phyloP scores from a whole-genome alignment of 202 grass and related monocot genomes.

The Setaria italica region DNA sequence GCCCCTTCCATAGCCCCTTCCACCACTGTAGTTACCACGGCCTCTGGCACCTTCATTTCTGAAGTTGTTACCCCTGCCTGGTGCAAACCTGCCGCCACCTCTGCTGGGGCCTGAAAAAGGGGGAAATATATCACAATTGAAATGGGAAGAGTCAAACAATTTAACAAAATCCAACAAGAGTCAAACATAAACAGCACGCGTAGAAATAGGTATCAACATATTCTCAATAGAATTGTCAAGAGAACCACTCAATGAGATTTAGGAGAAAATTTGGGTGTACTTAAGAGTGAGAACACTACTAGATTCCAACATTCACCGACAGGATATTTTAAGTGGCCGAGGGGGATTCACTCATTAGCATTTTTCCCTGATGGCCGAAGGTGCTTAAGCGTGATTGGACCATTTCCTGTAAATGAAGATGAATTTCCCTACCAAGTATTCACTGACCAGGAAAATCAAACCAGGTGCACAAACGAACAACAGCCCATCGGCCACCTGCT shows the following conservation, averaged over 20 bases:
- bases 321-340: too few relatives aligned
- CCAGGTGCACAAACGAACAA: too few relatives aligned
- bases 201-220: not conserved
- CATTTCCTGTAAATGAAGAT: too few relatives aligned
- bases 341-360: too few relatives aligned
- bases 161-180: not conserved
- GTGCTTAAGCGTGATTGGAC: too few relatives aligned
- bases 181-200: not conserved
- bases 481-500: too few relatives aligned
- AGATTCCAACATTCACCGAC: too few relatives aligned
- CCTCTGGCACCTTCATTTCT: constrained; percentile 68
- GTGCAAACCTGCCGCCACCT: constrained; percentile 69
- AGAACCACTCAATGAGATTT: not conserved
- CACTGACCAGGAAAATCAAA: too few relatives aligned
- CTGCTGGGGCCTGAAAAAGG: constrained; percentile 61
- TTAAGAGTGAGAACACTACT: not conserved
- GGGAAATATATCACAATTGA: constrained; percentile 20
- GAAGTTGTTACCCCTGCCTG: constrained; percentile 69
- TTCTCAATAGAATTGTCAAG: not conserved
- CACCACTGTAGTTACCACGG: constrained; percentile 62
- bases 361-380: too few relatives aligned
- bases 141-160: constrained; percentile 17
- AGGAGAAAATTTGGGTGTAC: not conserved
- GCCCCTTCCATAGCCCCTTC: constrained; percentile 65
- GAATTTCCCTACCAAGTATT: too few relatives aligned